Evolutionary conservation across 345 rosid genomes (phyloP).

Genomic region (Lumnitzera racemosa): DNA sequence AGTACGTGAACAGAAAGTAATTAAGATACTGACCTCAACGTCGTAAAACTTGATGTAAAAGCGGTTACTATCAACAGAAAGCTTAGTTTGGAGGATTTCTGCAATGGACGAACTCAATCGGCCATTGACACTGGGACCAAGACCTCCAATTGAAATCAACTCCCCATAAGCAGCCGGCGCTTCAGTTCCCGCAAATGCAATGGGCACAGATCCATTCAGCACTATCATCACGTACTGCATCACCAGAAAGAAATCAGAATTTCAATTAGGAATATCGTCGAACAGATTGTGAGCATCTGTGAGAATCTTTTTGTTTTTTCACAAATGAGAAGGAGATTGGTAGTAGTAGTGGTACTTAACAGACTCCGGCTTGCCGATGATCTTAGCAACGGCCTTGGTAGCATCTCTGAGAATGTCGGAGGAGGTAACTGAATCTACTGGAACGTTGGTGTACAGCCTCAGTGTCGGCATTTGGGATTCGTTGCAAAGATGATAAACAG

Average conservation of each 20-base stretch:
- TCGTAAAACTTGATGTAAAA: slow-evolving; percentile 84
- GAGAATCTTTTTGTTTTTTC: background rate
- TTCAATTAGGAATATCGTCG: slow-evolving; percentile 21
- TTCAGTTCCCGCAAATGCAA: slow-evolving; percentile 83
- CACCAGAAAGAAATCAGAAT: background rate
- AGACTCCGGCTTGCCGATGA: slow-evolving; percentile 93
- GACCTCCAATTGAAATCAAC: slow-evolving; percentile 75
- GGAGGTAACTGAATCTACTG: slow-evolving; percentile 73
- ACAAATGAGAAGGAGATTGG: background rate
- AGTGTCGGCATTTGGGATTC: slow-evolving; percentile 63
- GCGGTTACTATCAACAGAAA: slow-evolving; percentile 72
- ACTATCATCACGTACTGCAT: slow-evolving; percentile 85
- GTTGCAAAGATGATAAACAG: background rate
- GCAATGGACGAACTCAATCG: slow-evolving; percentile 73
- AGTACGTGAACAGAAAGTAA: background rate
- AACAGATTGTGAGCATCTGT: slow-evolving; percentile 21
- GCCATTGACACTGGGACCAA: slow-evolving; percentile 63
- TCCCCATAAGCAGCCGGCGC: slow-evolving; percentile 91
- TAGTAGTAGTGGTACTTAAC: slow-evolving; percentile 19
- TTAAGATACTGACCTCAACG: slow-evolving; percentile 40
- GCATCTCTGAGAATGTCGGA: slow-evolving; percentile 93
- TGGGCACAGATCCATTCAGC: slow-evolving; percentile 76
- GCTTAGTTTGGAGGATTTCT: slow-evolving; percentile 78
- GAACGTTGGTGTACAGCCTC: slow-evolving; percentile 74
- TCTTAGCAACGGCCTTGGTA: slow-evolving; percentile 77